Conservation (phyloP, 169 alveolate species). For the Plasmodium falciparum region DNA sequence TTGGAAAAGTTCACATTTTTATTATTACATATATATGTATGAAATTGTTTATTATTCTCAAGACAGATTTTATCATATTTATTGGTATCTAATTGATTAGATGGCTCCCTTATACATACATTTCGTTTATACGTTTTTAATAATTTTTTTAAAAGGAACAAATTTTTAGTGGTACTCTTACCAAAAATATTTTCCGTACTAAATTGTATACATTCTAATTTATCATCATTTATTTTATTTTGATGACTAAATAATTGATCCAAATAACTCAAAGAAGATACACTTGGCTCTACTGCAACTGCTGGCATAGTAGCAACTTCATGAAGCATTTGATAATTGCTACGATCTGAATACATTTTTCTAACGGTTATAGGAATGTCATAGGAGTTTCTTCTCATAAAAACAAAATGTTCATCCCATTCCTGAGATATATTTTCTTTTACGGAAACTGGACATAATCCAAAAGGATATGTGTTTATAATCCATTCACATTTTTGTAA, state of each 20-base stretch:
- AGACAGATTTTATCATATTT: conserved; percentile 18
- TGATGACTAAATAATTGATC: conserved; percentile 51
- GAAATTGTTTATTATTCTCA: conserved; percentile 10
- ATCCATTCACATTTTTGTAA: conserved; percentile 77
- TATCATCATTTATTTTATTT: conserved; percentile 45
- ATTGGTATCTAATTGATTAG: conserved; percentile 19
- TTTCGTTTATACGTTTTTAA: conserved; percentile 69
- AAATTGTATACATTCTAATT: conserved; percentile 61
- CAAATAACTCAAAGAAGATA: conserved; percentile 60
- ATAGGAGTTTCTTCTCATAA: conserved; percentile 74
- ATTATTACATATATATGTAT: conserved; percentile 18
- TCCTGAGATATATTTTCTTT: conserved; percentile 41
- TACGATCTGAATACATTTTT: conserved; percentile 73
- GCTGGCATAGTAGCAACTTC: conserved; percentile 75
- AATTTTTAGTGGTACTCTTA: conserved; percentile 52
- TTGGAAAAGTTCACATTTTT: conserved; percentile 36
- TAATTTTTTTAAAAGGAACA: conserved; percentile 62
- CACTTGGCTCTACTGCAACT: conserved; percentile 41
- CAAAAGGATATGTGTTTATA: conserved; percentile 68
- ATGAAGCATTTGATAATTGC: conserved; percentile 54
- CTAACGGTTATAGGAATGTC: conserved; percentile 72
- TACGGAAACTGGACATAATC: conserved; percentile 48
- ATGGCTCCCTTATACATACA: conserved; percentile 19
- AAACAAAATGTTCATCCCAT: conserved; percentile 79
- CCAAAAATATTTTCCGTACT: conserved; percentile 74